Conservation (phyloP, 208 protist species). For the Phytomonas sp. region DNA sequence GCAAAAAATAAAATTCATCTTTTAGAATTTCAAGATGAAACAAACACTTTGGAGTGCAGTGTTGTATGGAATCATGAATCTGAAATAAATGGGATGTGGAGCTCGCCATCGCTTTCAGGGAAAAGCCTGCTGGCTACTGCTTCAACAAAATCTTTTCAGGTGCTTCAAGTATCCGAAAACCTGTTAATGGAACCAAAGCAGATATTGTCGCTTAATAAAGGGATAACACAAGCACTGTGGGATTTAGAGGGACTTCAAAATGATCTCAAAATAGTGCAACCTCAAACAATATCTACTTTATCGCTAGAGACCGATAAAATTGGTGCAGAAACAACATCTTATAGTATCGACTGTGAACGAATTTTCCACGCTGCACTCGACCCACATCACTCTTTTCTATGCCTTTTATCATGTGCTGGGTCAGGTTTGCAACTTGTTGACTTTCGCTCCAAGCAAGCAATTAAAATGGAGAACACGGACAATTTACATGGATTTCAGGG, state of each 20-base stretch:
- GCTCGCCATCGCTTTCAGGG: conserved; percentile 40
- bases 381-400: conserved; percentile 64
- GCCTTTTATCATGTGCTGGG: conserved; percentile 29
- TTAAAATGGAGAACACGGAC: conserved; percentile 15
- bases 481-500: conserved; percentile 47
- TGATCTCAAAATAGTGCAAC: conserved; percentile 26
- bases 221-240: conserved; percentile 51
- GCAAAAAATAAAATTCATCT: conserved; percentile 68
- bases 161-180: conserved; percentile 37
- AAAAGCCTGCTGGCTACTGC: conserved; percentile 38
- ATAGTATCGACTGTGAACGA: conserved; percentile 11
- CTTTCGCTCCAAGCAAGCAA: conserved; percentile 37
- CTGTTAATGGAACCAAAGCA: conserved; percentile 31
- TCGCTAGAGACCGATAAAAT: conserved; percentile 24
- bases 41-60: conserved; percentile 44
- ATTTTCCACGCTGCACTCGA: conserved; percentile 49
- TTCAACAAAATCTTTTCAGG: conserved; percentile 12
- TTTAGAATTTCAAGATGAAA: conserved; percentile 66
- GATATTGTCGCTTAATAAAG: conserved; percentile 16
- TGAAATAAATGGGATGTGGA: conserved; percentile 51
- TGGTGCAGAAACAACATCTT: conserved; percentile 28
- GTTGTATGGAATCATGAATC: conserved; percentile 52
- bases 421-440: conserved; percentile 51
- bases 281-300: conserved; percentile 25
- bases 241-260: conserved; percentile 76